A percentile compares a stretch with the other conserved stretches of the same genome.
phyloP scores from a whole-genome alignment of 345 rosid genomes.

The Eutrema japonicum region DNA sequence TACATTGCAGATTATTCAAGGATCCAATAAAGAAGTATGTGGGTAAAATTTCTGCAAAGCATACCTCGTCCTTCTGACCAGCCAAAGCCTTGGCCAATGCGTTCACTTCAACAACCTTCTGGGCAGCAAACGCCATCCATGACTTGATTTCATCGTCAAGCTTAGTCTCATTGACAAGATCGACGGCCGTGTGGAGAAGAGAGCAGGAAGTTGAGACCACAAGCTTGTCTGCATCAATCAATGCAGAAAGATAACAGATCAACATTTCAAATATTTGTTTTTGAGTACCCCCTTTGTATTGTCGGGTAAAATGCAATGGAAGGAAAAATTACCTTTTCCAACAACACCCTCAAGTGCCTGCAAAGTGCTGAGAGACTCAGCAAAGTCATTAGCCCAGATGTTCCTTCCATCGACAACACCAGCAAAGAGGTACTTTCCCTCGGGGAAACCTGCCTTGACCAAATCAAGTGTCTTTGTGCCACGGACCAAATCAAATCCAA shows the following conservation, averaged over 20 bases:
- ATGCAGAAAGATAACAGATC: constrained; percentile 19
- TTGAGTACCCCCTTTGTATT: background rate
- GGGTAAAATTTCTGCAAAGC: background rate
- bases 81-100: constrained; percentile 92
- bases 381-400: constrained; percentile 98
- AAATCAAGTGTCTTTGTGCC: constrained; percentile 85
- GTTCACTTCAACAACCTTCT: constrained; percentile 92
- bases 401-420: constrained; percentile 99
- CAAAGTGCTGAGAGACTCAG: constrained; percentile 70
- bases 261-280: constrained; percentile 12
- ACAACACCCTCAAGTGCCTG: constrained; percentile 69
- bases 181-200: constrained; percentile 97
- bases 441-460: constrained; percentile 81
- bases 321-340: constrained; percentile 74
- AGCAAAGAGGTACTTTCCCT: constrained; percentile 85
- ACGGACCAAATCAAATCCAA: constrained; percentile 89
- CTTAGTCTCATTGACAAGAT: constrained; percentile 89
- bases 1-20: constrained; percentile 6
- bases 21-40: constrained; percentile 5
- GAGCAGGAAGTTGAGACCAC: constrained; percentile 98
- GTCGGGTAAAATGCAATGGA: background rate
- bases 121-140: constrained; percentile 99
- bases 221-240: constrained; percentile 72
- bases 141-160: constrained; percentile 87
- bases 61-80: constrained; percentile 91